These are phyloP conservation scores for Corrigiola litoralis DNA, from an alignment of 179 eudicot species.

Conservation along the genomic window DNA sequence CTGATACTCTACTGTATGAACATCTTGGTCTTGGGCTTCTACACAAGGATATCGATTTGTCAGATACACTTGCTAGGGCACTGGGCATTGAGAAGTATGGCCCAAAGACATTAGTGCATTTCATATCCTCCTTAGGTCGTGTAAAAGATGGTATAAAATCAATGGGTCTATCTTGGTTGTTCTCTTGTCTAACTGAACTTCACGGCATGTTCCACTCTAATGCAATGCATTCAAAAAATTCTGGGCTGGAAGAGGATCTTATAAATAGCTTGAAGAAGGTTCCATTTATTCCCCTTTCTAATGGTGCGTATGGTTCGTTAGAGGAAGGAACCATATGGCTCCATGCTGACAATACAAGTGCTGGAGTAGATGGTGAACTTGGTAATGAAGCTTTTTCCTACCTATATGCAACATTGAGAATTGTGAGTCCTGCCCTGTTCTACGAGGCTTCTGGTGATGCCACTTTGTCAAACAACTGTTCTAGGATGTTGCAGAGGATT, in stretches of 20 bases:
- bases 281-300: slow-evolving; percentile 86
- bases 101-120: slow-evolving; percentile 59
- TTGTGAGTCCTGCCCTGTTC: slow-evolving; percentile 62
- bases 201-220: slow-evolving; percentile 47
- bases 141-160: slow-evolving; percentile 53
- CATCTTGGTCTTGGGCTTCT: slow-evolving; percentile 82
- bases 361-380: slow-evolving; percentile 40
- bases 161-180: slow-evolving; percentile 70
- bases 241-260: slow-evolving; percentile 41
- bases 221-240: slow-evolving; percentile 24
- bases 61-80: slow-evolving; percentile 76
- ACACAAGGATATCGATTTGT: slow-evolving; percentile 54
- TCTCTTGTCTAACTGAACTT: slow-evolving; percentile 63
- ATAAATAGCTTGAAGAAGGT: slow-evolving; percentile 42
- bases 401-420: slow-evolving; percentile 63
- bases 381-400: slow-evolving; percentile 49
- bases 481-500: slow-evolving; percentile 55
- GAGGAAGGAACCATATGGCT: slow-evolving; percentile 83
- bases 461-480: slow-evolving; percentile 38
- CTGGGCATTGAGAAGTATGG: slow-evolving; percentile 85
- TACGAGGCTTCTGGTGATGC: slow-evolving; percentile 40
- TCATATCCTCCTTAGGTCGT: slow-evolving; percentile 58
- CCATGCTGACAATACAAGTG: slow-evolving; percentile 39
- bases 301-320: slow-evolving; percentile 67
- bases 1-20: slow-evolving; percentile 55